Evolutionary conservation across 768 basidiomycete genomes (phyloP).

Genomic region (Krasilnikovozyma curviuscula): DNA sequence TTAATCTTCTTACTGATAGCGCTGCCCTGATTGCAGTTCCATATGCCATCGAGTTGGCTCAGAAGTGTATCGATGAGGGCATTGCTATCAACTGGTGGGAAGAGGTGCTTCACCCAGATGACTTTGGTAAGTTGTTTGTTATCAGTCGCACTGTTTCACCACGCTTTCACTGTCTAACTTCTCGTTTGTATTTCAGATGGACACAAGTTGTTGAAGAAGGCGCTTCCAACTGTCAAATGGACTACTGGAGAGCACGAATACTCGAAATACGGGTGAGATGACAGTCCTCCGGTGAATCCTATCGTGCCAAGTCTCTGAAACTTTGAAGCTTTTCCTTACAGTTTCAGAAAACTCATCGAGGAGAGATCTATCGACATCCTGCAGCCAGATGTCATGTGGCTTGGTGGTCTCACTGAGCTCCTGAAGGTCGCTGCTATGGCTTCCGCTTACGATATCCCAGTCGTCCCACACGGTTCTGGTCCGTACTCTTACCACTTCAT

Average conservation of each 20-base stretch:
- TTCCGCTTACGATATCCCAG: slow-evolving; percentile 31
- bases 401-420: slow-evolving; percentile 26
- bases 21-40: slow-evolving; percentile 9
- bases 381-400: slow-evolving; percentile 22
- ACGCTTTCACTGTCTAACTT: not conserved
- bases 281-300: not conserved
- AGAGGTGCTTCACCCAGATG: slow-evolving; percentile 27
- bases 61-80: slow-evolving; percentile 23
- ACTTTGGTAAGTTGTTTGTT: slow-evolving; percentile 20
- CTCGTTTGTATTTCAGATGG: too few species aligned
- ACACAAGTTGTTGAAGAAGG: slow-evolving; percentile 21
- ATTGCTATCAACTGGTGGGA: slow-evolving; percentile 31
- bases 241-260: slow-evolving; percentile 31
- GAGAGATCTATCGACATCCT: slow-evolving; percentile 27
- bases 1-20: not conserved
- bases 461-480: slow-evolving; percentile 34
- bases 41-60: slow-evolving; percentile 25
- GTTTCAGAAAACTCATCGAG: slow-evolving; percentile 29
- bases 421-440: slow-evolving; percentile 24
- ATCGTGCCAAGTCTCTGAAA: not conserved
- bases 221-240: slow-evolving; percentile 26
- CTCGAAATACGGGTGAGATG: slow-evolving; percentile 17
- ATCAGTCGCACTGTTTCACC: slow-evolving; percentile 18
- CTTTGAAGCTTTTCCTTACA: slow-evolving; percentile 12
- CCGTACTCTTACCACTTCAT: slow-evolving; percentile 35